Evolutionary conservation across 148 eudicot genomes (phyloP).

Genomic region (Rhododendron vialii): DNA sequence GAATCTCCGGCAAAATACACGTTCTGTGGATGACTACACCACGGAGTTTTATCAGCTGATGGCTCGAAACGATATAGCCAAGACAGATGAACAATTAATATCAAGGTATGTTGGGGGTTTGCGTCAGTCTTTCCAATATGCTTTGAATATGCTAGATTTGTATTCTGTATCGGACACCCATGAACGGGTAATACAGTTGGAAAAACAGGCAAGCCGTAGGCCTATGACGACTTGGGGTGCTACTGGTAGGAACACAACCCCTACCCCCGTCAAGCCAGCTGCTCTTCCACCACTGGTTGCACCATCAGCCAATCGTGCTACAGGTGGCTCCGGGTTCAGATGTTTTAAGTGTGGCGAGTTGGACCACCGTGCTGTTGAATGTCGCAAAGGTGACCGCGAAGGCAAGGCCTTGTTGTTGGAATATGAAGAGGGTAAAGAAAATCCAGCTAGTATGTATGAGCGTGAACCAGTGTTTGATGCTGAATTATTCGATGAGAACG

Average conservation of each 20-base stretch:
- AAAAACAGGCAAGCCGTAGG: neutral
- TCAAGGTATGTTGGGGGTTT: neutral
- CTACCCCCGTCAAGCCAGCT: too few relatives aligned
- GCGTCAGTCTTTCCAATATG: neutral
- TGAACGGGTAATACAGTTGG: neutral
- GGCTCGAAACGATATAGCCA: neutral
- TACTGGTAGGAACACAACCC: neutral
- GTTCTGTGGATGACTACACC: neutral
- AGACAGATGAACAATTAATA: neutral
- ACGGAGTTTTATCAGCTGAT: too few relatives aligned
- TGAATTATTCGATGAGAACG: neutral
- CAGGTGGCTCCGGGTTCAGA: too few relatives aligned
- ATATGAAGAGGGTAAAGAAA: neutral
- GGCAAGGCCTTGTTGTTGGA: too few relatives aligned
- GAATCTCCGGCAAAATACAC: neutral
- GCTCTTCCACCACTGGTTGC: too few relatives aligned
- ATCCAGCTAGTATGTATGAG: neutral
- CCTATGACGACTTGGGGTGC: neutral
- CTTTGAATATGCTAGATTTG: neutral
- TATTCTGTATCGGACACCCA: neutral
- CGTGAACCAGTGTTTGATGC: neutral
- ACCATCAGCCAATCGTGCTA: too few relatives aligned
- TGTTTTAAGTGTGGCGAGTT: too few relatives aligned
- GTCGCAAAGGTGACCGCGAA: too few relatives aligned
- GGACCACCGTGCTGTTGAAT: too few relatives aligned